Evolutionary conservation across 495 filamentous ascomycete genomes (phyloP).

Genomic region (Xylaria longipes): DNA sequence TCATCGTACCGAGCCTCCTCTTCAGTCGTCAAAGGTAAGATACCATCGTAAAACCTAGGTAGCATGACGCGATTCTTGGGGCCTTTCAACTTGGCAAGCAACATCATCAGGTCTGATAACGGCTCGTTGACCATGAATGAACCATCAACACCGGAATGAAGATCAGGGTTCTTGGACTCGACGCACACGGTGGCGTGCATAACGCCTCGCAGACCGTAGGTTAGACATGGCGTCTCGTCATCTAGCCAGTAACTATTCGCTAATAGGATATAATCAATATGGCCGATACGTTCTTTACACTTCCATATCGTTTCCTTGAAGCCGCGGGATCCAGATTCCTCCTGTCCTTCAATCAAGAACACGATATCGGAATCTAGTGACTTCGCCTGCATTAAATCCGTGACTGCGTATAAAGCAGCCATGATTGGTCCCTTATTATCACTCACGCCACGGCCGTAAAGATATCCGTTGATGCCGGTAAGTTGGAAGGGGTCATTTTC

Average conservation of each 20-base stretch:
- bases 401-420: constrained; percentile 90
- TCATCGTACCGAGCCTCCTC: constrained; percentile 85
- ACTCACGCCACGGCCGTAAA: constrained; percentile 95
- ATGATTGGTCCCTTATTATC: constrained; percentile 97
- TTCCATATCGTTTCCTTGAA: constrained; percentile 80
- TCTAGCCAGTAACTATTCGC: constrained; percentile 99
- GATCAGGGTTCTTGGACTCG: constrained; percentile 82
- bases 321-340: constrained; percentile 90
- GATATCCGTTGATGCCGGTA: constrained; percentile 84
- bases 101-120: constrained; percentile 83
- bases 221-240: constrained; percentile 92
- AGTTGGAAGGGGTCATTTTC: constrained; percentile 84
- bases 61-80: constrained; percentile 66
- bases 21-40: constrained; percentile 73
- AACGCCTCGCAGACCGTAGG: constrained; percentile 93
- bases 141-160: constrained; percentile 95
- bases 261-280: constrained; percentile 89
- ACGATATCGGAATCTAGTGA: constrained; percentile 82
- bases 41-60: constrained; percentile 83
- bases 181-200: constrained; percentile 90
- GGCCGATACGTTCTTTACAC: constrained; percentile 83
- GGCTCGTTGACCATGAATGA: constrained; percentile 87
- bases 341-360: constrained; percentile 95
- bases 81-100: constrained; percentile 79
- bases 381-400: constrained; percentile 81